Evolutionary conservation across 2,329 filamentous ascomycete species (phyloP).

Genomic region (Beauveria rudraprayagi): DNA sequence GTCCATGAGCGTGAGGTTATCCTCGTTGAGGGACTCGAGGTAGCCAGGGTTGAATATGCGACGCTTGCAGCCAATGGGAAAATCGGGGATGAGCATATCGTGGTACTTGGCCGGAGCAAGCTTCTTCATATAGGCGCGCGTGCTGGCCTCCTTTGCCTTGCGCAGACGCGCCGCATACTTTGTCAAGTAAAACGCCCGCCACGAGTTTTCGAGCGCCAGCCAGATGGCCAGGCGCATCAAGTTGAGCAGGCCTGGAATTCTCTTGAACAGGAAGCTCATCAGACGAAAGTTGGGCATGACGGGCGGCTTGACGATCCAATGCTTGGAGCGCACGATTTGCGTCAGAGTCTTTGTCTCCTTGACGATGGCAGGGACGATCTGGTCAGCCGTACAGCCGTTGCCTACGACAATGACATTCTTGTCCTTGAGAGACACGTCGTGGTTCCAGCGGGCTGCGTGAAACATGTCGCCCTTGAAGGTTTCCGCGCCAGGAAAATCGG

Average conservation of each 20-base stretch:
- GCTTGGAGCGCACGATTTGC: conserved; percentile 34
- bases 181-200: conserved; percentile 31
- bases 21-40: conserved; percentile 41
- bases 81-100: conserved; percentile 53
- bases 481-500: conserved; percentile 39
- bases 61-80: conserved; percentile 56
- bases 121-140: conserved; percentile 34
- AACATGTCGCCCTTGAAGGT: conserved; percentile 45
- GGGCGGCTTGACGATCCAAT: conserved; percentile 33
- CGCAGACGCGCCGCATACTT: conserved; percentile 29
- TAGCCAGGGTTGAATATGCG: conserved; percentile 52
- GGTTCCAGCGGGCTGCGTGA: conserved; percentile 49
- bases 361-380: conserved; percentile 41
- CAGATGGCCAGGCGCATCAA: conserved; percentile 38
- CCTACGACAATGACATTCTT: conserved; percentile 47
- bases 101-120: conserved; percentile 51
- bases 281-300: conserved; percentile 15
- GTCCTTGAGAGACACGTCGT: conserved; percentile 36
- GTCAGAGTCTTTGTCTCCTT: conserved; percentile 26
- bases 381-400: conserved; percentile 46
- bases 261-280: conserved; percentile 29
- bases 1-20: conserved; percentile 39
- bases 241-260: conserved; percentile 36
- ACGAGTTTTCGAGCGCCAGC: conserved; percentile 24
- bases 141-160: conserved; percentile 25